phyloP scores from a whole-genome alignment of 805 yeast genomes.

The Starmerella riodocensis region DNA sequence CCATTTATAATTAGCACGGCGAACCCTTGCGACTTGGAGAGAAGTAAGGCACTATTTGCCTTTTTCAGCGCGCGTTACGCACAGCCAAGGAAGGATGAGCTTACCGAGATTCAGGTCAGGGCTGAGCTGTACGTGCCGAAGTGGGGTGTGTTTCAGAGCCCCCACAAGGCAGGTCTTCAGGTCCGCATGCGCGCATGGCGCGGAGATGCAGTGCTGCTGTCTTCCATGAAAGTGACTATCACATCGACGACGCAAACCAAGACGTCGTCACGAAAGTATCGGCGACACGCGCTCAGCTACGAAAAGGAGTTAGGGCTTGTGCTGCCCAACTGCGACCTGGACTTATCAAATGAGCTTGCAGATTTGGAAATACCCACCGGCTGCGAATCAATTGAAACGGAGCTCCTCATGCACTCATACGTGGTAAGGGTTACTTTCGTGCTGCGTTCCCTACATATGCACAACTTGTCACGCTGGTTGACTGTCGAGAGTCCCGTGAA shows the following conservation, averaged over 20 bases:
- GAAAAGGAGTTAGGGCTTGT: background rate
- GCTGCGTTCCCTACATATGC: constrained; percentile 3
- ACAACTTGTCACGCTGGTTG: constrained; percentile 10
- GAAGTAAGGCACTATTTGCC: background rate
- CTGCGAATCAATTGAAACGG: constrained; percentile 4
- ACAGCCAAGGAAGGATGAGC: constrained; percentile 4
- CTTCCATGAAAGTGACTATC: constrained; percentile 2
- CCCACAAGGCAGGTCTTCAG: constrained; percentile 6
- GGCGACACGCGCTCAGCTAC: too few relatives aligned
- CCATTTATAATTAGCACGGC: too few relatives aligned
- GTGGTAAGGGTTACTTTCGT: constrained; percentile 7
- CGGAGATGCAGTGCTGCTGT: constrained; percentile 2
- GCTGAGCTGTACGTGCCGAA: constrained; percentile 1
- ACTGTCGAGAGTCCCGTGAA: constrained; percentile 2
- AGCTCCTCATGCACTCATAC: background rate
- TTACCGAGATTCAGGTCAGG: constrained; percentile 3
- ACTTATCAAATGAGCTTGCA: constrained; percentile 4
- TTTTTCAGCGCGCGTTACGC: constrained; percentile 7
- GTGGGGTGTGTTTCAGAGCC: constrained; percentile 10
- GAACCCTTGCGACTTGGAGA: too few relatives aligned
- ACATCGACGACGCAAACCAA: background rate
- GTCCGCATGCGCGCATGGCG: background rate
- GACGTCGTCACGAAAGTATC: background rate
- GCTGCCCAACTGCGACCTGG: background rate
- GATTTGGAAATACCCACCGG: constrained; percentile 10